Evolutionary conservation across 345 rosid species (phyloP), one percentile per base, ranked within the genome.

Genomic region (Euphorbia peplus): DNA sequence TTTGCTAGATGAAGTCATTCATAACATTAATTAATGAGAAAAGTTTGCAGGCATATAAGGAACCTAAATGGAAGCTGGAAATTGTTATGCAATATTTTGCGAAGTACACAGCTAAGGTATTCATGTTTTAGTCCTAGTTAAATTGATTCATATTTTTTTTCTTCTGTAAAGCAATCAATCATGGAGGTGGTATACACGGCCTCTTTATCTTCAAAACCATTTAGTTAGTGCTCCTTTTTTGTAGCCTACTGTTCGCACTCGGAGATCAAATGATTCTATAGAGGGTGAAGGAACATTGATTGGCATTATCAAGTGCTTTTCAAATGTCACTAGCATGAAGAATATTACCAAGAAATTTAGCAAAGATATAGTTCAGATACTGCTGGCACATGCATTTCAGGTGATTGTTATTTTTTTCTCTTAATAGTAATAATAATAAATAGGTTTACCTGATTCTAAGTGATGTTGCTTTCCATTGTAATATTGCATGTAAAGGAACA

Each of bases 11-110:
- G 39, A 58, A 28, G 13, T 25, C 57, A 29, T 18, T 55, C 30
- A 58, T 32, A 1, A 15, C 55, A 37, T 67, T 24, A 10, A 39
- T 61, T 22, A 35, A n/a, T 22, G 28, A 25, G 29, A 30, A 41
- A 69, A 28, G n/a, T 64, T 61, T 78, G 67, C 88, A 91, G 96
- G 84, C 75, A 32, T 89, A 91, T 63, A 68, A 76, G 37, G 82
- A 89, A 64, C 89, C 92, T 52, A 91, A 83, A 72, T 88, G 95
- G 98, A 93, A 93, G 83, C 81, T 87, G 66, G 95, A 84, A 78
- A 77, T 93, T 35, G 75, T 89, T 53, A 68, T 82, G 77, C 95
- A 80, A 74, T 93, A 86, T 64, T 79, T 91, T 41, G 59, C 60
- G 30, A 93, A 89, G 75, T 93, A 91, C 76, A 75, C 69, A 35